Base-by-base conservation (phyloP, 805 yeast genomes). In the Monosporozyma servazzii region DNA sequence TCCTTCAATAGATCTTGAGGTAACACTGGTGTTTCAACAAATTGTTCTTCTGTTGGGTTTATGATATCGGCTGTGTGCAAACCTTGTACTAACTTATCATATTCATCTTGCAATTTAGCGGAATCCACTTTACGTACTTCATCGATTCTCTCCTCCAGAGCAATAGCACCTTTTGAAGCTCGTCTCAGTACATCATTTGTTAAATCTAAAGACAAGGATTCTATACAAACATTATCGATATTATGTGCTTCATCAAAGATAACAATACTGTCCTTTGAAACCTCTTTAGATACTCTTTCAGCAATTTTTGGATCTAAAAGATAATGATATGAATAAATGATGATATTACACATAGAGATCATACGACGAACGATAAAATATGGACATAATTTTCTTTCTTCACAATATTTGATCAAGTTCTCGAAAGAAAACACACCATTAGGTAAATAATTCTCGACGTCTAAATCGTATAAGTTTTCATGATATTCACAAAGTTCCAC, bases 161-260 rank as follows among this genome's bases (percentile, higher is more conserved):
- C 78, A 56, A 77, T 78, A 0, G 96, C 96, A 57, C 98, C 98
- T 57, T 83, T 77, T 1, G 96, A 77, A 0, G 99, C 99, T 57
- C 82, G 75, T 60, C 89, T 84, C 54, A 93, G 70, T 8, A 88
- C 80, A 58, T 91, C 97, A 59, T 89, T 96, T 0, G 97, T 93
- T 56, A 93, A 71, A 64, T 93, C 98, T 47, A 93, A 76, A 5
- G 96, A 88, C 42, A 93, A 69, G 0, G 98, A 87, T 68, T 93
- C 99, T 52, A 93, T 93, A 72, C 99, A 93, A 52, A 93, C 99
- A 74, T 93, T 93, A 75, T 93, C 99, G 51, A 93, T 93, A 70
- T 93, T 93, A 68, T 93, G 99, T 47, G 99, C 99, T 72, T 93
- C 99, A 71, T 93, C 99, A 65, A 93, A 93, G 40, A 93, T 95